Conservation (phyloP, 345 rosid genomes). For the Camelina laxa region DNA sequence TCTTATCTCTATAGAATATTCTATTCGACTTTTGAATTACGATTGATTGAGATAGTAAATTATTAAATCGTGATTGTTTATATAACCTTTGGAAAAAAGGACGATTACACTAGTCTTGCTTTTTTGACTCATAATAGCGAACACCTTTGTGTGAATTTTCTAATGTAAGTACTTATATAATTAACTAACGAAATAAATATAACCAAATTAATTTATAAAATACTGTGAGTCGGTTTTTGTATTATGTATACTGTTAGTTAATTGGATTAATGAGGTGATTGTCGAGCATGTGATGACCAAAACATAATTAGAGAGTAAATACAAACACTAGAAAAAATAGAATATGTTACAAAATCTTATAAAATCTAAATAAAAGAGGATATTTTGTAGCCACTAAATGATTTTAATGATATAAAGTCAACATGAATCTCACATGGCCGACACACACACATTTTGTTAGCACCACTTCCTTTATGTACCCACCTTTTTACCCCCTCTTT, state of each 20-base stretch:
- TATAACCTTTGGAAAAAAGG: conserved; percentile 18
- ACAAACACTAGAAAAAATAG: conserved; percentile 10
- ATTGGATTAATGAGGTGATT: conserved; percentile 32
- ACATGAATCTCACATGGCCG: conserved; percentile 62
- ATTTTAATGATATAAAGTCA: conserved; percentile 39
- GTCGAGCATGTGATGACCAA: conserved; percentile 28
- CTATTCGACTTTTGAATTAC: conserved; percentile 36
- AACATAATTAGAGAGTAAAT: conserved; percentile 24
- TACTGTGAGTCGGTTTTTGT: background rate
- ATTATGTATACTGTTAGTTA: background rate
- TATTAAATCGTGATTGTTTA: conserved; percentile 40
- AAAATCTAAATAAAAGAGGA: conserved; percentile 17
- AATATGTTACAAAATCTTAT: conserved; percentile 26
- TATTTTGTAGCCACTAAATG: conserved; percentile 30
- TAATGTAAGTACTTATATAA: conserved; percentile 7
- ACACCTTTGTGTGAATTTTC: conserved; percentile 13
- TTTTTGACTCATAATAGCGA: conserved; percentile 26
- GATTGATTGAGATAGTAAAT: conserved; percentile 40
- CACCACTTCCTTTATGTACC: conserved; percentile 39
- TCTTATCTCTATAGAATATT: conserved; percentile 39
- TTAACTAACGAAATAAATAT: conserved; percentile 7
- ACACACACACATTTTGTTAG: conserved; percentile 41
- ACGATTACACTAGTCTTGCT: conserved; percentile 22
- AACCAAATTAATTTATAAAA: background rate
- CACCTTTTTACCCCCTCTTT: background rate